These are phyloP conservation scores for Zea luxurians DNA, from an alignment of 176 grass and related monocot species.

Conservation along the genomic window DNA sequence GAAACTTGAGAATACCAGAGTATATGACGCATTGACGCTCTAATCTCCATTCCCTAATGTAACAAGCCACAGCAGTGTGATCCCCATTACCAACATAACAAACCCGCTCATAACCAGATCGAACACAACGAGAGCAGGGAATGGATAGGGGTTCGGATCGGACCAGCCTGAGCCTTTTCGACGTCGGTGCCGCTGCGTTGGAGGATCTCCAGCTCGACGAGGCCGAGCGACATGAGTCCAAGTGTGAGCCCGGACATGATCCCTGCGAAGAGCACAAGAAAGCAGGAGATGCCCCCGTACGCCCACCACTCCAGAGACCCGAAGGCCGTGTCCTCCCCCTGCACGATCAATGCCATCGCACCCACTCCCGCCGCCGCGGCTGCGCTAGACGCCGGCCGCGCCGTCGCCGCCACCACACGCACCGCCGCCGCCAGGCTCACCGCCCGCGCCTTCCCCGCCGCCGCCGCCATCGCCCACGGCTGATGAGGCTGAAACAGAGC, in stretches of 20 bases:
- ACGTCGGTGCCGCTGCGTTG: slow-evolving; percentile 86
- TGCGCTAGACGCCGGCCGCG: slow-evolving; percentile 54
- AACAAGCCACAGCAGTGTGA: background rate
- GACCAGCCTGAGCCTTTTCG: slow-evolving; percentile 95
- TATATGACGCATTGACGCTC: background rate
- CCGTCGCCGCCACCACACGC: slow-evolving; percentile 46
- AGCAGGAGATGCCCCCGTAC: slow-evolving; percentile 76
- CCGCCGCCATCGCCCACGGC: slow-evolving; percentile 28
- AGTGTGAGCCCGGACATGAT: slow-evolving; percentile 99
- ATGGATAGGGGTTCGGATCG: slow-evolving; percentile 34
- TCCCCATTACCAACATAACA: slow-evolving; percentile 1
- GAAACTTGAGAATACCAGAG: background rate
- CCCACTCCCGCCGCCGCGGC: slow-evolving; percentile 37
- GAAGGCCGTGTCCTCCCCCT: slow-evolving; percentile 78
- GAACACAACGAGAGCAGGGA: background rate
- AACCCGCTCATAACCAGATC: slow-evolving; percentile 24
- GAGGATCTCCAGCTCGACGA: slow-evolving; percentile 98
- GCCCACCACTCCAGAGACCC: slow-evolving; percentile 67
- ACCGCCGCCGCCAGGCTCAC: slow-evolving; percentile 41
- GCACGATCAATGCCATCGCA: slow-evolving; percentile 32
- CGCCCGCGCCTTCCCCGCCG: slow-evolving; percentile 25
- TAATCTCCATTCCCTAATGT: slow-evolving; percentile 20
- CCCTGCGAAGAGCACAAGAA: slow-evolving; percentile 94
- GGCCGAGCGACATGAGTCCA: slow-evolving; percentile 96
- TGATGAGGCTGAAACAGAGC: slow-evolving; percentile 33